phyloP scores from a whole-genome alignment of 1,284 basidiomycete species.

The Cutaneotrichosporon daszewskae region DNA sequence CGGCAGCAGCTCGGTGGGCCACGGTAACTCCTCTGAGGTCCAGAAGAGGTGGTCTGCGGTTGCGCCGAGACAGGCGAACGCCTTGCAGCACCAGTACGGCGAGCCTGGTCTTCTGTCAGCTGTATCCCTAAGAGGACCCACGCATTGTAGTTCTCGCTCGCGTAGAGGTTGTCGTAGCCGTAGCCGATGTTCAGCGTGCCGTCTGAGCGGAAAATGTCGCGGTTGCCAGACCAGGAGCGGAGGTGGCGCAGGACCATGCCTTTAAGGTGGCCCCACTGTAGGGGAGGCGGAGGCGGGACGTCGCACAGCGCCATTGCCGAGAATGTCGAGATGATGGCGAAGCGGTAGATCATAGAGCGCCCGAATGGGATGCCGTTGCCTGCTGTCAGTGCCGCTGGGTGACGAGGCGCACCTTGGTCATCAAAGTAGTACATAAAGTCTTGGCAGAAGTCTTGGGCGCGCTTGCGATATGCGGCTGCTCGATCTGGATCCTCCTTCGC shows the following conservation, averaged over 20 bases:
- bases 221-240: conserved; percentile 62
- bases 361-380: conserved; percentile 71
- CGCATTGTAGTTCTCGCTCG: conserved; percentile 4
- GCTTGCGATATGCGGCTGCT: conserved; percentile 59
- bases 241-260: conserved; percentile 67
- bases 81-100: conserved; percentile 78
- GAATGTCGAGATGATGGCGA: conserved; percentile 72
- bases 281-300: conserved; percentile 60
- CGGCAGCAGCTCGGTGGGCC: conserved; percentile 49
- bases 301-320: conserved; percentile 66
- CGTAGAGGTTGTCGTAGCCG: conserved; percentile 9
- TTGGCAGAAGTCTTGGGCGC: conserved; percentile 59
- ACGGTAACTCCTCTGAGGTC: conserved; percentile 59
- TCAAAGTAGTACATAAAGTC: conserved; percentile 73
- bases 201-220: conserved; percentile 53
- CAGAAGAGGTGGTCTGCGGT: conserved; percentile 65
- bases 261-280: conserved; percentile 65
- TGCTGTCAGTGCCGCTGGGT: conserved; percentile 25
- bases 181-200: conserved; percentile 70
- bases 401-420: conserved; percentile 54
- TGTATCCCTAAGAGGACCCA: conserved; percentile 50
- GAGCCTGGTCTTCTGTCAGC: conserved; percentile 70
- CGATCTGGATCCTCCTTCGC: conserved; percentile 60
- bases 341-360: conserved; percentile 67
- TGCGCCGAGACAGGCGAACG: conserved; percentile 63